Evolutionary conservation across 345 rosid species (phyloP), one percentile per base, ranked within the genome.

Genomic region (Linum tenue): DNA sequence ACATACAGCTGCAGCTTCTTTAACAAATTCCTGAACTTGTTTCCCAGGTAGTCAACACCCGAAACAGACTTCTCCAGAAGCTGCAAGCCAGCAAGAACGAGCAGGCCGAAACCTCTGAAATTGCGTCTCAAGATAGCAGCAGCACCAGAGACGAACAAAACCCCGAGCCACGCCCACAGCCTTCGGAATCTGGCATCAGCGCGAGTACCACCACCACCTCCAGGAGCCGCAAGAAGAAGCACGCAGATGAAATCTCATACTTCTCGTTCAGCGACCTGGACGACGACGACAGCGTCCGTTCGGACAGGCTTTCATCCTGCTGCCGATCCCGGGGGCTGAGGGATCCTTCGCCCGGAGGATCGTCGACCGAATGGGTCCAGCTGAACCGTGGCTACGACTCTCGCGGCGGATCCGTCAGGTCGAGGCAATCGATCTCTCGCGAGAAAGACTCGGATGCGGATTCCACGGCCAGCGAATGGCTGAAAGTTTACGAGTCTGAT

Each of bases 331-430:
- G 67, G 56, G 71, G 56, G 5, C 11, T 57, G 6, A 73, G 65
- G 55, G 64, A 67, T 31, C 68, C 77, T 41, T 81, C 90, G 55
- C 72, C 80, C 0, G 71, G 80, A 37, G 86, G 81, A 67, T 83
- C 92, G 63, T 83, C 92, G 44, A 80, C 70, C 35, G 90, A 81
- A 58, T 87, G 95, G 95, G 78, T 82, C 61, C 81, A 83, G 76
- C 79, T 83, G 37, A 78, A 74, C 16, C 73, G 72, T 55, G 70
- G 78, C 69, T 71, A 76, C 43, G 78, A 70, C 60, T 64, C 71
- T 42, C 74, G 59, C 12, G 63, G 39, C n/a, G 70, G 62, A 59
- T 59, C 4, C 41, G 79, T 70, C 8, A 80, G 71, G 71, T 59
- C 75, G 37, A 48, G 76, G 59, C 77, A 43, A 53, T 75, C 83